Base-by-base conservation (phyloP, 345 rosid genomes). In the Citrus sp. region DNA sequence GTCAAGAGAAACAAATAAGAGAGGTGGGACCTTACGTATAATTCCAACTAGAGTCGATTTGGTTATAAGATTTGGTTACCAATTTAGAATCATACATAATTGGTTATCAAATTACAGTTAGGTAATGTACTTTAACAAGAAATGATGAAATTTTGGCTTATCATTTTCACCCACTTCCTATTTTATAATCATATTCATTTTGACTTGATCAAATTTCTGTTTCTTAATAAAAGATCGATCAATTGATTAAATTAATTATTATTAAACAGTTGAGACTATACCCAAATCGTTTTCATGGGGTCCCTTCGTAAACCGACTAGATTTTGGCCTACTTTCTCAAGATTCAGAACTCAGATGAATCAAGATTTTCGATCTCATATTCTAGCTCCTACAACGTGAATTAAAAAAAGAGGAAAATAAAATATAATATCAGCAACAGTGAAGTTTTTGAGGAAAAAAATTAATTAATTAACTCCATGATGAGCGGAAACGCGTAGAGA, bases 101-200 rank as follows among this genome's bases (percentile, higher is more conserved):
- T 79, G 81, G 81, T 49, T 49, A 75, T 74, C 51, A 63, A 67
- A 77, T 77, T 55, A 55, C 51, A 70, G 55, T 78, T 77, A 74
- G 78, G 82, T 82, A 19, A 55, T 81, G 67, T 73, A 76, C 24
- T 67, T 75, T 10, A 73, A 54, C 77, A 70, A 70, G 68, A 79
- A 75, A 73, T 34, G 49, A 79, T 58, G 65, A 76, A 56, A 30
- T 25, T 51, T 80, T n/a, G 79, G 66, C 64, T 79, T 78, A 74
- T 70, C 59, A 59, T 81, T 84, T 77, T 77, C 83, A 86, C 86
- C 86, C 49, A 86, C 86, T 76, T 77, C 77, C 77, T 14, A 51
- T 78, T 49, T 54, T 56, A 58, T 58, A 84, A 32, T 59, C 58
- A 59, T 42, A 42, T 25, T 34, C 21, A 51, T 28, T 21, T 78